Percentiles rank a stretch among this genome's conserved stretches.
These are phyloP conservation scores for Schizosaccharomyces octosporus DNA, from an alignment of 805 yeast species.

Conservation along the genomic window DNA sequence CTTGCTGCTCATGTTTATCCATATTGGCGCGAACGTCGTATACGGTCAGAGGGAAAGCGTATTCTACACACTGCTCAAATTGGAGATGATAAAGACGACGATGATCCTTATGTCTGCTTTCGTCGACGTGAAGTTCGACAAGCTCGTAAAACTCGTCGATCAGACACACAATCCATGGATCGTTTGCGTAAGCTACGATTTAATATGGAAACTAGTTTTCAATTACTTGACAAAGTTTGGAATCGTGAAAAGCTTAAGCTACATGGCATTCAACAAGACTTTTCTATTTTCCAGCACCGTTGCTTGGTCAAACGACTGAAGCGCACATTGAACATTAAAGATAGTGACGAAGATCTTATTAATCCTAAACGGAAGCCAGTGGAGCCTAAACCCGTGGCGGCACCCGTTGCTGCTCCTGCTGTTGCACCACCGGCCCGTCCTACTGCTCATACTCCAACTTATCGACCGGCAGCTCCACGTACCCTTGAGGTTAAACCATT, in stretches of 20 bases:
- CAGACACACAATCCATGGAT: slow-evolving; percentile 76
- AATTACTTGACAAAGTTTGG: slow-evolving; percentile 41
- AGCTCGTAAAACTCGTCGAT: slow-evolving; percentile 84
- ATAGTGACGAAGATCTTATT: slow-evolving; percentile 55
- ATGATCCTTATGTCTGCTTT: slow-evolving; percentile 86
- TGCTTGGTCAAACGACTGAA: slow-evolving; percentile 47
- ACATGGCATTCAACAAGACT: slow-evolving; percentile 37
- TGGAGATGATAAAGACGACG: slow-evolving; percentile 80
- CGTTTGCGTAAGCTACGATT: slow-evolving; percentile 46
- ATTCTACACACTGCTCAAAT: slow-evolving; percentile 56
- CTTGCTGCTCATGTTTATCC: slow-evolving; percentile 41
- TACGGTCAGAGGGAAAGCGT: slow-evolving; percentile 41
- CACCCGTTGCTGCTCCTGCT: neutral
- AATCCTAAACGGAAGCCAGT: neutral
- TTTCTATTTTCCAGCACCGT: slow-evolving; percentile 46
- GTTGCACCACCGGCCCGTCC: neutral
- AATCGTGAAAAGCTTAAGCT: slow-evolving; percentile 45
- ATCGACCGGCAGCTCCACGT: neutral
- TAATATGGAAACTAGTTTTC: slow-evolving; percentile 55
- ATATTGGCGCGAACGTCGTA: slow-evolving; percentile 60
- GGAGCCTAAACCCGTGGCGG: neutral
- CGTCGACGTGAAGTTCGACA: slow-evolving; percentile 86
- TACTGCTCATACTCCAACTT: neutral
- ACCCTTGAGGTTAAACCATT: neutral
- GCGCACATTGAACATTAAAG: slow-evolving; percentile 48